Evolutionary conservation across 257 asterid species (phyloP), one percentile per base, ranked within the genome.

Genomic region (Linderniella brevidens): DNA sequence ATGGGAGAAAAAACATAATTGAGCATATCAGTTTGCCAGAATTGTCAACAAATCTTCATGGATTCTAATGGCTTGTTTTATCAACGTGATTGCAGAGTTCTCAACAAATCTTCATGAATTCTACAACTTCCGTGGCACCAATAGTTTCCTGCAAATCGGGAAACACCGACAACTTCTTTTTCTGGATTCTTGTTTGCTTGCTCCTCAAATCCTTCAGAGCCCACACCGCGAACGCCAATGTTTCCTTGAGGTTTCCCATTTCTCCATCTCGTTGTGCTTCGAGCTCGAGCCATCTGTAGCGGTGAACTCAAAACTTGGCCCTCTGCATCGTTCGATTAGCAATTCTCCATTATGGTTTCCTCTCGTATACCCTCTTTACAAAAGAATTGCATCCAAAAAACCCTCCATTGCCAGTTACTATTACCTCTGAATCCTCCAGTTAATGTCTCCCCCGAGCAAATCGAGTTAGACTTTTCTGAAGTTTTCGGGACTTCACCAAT

Each of bases 141-240:
- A 44, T 67, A 48, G 88, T 80, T 80, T 80, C 93, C 93, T 80
- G 69, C 56, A 58, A 54, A 48, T 37, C 57, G 66, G 93, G 93
- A 70, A 80, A 75, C 82, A 59, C 68, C 44, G 72, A 58, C 57
- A 64, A 61, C 50, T 53, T 55, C 9, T 63, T 58, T 52, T 56
- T 65, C 72, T 69, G 62, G 65, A 59, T 70, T 66, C 41, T 66
- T 52, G 48, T 53, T 68, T 57, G 72, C 73, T 55, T 74, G 50
- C 74, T 70, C 68, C 83, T 46, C 73, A 8, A 54, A 50, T 77
- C 63, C 56, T 60, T 77, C 37, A 79, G 84, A 48, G 52, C 58
- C 41, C 58, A 65, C 42, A 70, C 65, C 54, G 45, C 59, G 4
- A 57, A 65, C 52, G 70, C 52, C 52, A 64, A 60, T 54, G 75